Percentiles rank a stretch among this genome's conserved stretches.
Evolutionary conservation across 208 protist species (phyloP).

Genomic region (Kentomonas sorsogonicus): DNA sequence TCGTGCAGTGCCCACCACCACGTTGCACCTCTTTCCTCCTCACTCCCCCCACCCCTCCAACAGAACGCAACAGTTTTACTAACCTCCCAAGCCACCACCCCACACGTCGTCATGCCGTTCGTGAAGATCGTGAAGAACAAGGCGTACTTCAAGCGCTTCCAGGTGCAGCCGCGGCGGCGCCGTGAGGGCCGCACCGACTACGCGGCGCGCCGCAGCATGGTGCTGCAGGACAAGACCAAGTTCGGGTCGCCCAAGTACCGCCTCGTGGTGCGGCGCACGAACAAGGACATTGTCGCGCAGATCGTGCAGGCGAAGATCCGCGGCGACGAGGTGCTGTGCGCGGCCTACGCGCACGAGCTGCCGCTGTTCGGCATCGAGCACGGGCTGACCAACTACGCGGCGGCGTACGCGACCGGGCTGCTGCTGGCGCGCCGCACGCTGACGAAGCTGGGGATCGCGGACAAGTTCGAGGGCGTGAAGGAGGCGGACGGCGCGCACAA

Average conservation of each 20-base stretch:
- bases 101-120: too few species aligned
- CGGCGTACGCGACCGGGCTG: constrained; percentile 96
- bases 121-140: constrained; percentile 91
- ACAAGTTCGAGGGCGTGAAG: constrained; percentile 92
- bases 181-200: constrained; percentile 99
- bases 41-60: too few species aligned
- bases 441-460: constrained; percentile 91
- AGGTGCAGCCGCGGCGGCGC: constrained; percentile 96
- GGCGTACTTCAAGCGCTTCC: constrained; percentile 98
- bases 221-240: constrained; percentile 99
- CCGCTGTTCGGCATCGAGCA: constrained; percentile 93
- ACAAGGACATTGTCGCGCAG: constrained; percentile 97
- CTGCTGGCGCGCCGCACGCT: constrained; percentile 96
- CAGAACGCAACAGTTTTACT: too few species aligned
- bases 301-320: constrained; percentile 94
- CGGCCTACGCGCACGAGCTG: constrained; percentile 98
- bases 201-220: constrained; percentile 92
- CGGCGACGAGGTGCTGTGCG: constrained; percentile 92
- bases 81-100: too few species aligned
- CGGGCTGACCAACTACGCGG: constrained; percentile 98
- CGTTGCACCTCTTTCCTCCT: too few species aligned
- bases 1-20: too few species aligned
- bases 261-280: constrained; percentile 96
- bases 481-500: constrained; percentile 87
- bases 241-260: constrained; percentile 98